A percentile compares a stretch with the other conserved stretches of the same genome.
Evolutionary conservation across 2,329 filamentous ascomycete species (phyloP).

Genomic region (Dothistroma septosporum): DNA sequence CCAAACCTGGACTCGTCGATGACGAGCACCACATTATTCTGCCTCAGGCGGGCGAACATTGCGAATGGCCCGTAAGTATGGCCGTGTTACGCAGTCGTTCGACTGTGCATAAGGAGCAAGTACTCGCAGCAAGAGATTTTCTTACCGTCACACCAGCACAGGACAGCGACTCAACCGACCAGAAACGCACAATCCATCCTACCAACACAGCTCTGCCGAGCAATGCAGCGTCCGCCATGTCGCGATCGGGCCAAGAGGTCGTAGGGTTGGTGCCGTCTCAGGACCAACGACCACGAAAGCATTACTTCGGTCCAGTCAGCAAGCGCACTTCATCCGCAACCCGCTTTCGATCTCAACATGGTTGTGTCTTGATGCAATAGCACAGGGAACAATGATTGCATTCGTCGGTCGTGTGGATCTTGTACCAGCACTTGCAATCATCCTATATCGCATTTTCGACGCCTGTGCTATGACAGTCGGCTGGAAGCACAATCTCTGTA

Average conservation of each 20-base stretch:
- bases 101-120: not conserved
- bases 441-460: slow-evolving; percentile 35
- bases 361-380: slow-evolving; percentile 39
- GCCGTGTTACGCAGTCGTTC: not conserved
- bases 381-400: slow-evolving; percentile 38
- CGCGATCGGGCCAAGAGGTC: slow-evolving; percentile 5
- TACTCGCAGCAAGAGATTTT: not conserved
- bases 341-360: slow-evolving; percentile 40
- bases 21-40: not conserved
- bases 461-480: slow-evolving; percentile 34
- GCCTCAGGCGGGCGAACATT: not conserved
- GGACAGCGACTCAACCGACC: not conserved
- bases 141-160: not conserved
- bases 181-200: not conserved
- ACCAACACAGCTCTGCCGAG: not conserved
- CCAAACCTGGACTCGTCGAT: not conserved
- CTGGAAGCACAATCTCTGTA: slow-evolving; percentile 38
- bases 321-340: slow-evolving; percentile 31
- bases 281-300: slow-evolving; percentile 10
- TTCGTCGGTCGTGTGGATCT: slow-evolving; percentile 36
- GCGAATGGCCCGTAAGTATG: not conserved
- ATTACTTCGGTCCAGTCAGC: slow-evolving; percentile 13
- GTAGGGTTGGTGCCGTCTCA: slow-evolving; percentile 15
- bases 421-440: slow-evolving; percentile 33
- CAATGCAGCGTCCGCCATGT: not conserved